Percentiles rank a stretch among this genome's conserved stretches.
Conservation (phyloP, 139 green algal genomes). For the Tetraselmis striata region DNA sequence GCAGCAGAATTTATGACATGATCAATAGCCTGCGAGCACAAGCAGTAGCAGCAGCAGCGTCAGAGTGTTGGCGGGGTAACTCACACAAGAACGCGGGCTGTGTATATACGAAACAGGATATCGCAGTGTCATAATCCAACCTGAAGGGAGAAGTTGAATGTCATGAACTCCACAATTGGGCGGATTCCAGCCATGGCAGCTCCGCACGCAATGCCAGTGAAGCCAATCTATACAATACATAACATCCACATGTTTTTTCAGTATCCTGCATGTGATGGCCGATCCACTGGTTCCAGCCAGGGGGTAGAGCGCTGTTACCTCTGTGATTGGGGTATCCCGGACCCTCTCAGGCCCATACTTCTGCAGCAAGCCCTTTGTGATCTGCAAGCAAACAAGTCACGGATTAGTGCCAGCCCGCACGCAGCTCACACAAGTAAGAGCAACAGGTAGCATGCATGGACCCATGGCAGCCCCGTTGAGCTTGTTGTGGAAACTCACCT, state of each 20-base stretch:
- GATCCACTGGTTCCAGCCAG: too few relatives aligned
- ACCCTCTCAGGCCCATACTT: conserved; percentile 93
- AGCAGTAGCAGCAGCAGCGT: too few relatives aligned
- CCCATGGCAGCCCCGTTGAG: not conserved
- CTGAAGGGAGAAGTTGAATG: conserved; percentile 98
- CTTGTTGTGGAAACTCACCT: too few relatives aligned
- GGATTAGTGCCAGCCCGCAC: not conserved
- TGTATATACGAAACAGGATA: too few relatives aligned
- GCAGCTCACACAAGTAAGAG: not conserved
- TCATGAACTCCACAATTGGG: conserved; percentile 99
- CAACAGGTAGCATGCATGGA: not conserved
- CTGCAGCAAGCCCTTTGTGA: conserved; percentile 88
- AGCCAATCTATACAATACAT: conserved; percentile 70
- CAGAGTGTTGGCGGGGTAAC: too few relatives aligned
- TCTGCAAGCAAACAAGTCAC: too few relatives aligned
- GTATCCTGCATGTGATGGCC: not conserved
- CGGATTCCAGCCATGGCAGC: conserved; percentile 85
- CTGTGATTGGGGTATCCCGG: conserved; percentile 96
- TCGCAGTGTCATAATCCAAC: too few relatives aligned
- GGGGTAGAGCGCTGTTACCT: too few relatives aligned
- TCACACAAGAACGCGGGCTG: too few relatives aligned
- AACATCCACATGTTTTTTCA: not conserved
- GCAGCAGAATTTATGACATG: conserved; percentile 98
- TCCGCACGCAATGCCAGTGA: conserved; percentile 91
- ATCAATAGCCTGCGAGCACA: conserved; percentile 76